A percentile compares a stretch with the other conserved stretches of the same genome.
Evolutionary conservation across 306 rosid species (phyloP).

Genomic region (Clitoria ternatea): DNA sequence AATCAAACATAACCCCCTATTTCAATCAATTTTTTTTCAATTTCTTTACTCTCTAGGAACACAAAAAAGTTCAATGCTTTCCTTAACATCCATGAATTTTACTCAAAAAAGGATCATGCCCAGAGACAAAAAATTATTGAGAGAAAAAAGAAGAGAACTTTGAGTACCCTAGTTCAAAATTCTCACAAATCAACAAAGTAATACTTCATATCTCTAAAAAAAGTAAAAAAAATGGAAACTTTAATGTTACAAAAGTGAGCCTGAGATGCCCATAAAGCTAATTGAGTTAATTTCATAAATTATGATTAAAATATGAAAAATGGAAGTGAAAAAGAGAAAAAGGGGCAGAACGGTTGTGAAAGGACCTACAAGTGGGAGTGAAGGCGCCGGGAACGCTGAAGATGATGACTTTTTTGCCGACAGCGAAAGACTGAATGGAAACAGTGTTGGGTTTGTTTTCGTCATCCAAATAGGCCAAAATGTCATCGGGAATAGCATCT

Average conservation of each 20-base stretch:
- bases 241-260: not conserved
- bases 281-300: not conserved
- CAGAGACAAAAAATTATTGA: no score
- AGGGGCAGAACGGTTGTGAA: no score
- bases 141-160: not conserved
- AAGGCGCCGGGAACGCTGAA: constrained; percentile 94
- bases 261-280: not conserved
- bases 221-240: not conserved
- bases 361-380: constrained; percentile 85
- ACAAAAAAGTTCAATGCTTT: not conserved
- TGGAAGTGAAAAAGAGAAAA: not conserved
- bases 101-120: not conserved
- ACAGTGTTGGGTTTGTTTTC: constrained; percentile 47
- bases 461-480: constrained; percentile 49
- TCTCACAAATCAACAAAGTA: not conserved
- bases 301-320: not conserved
- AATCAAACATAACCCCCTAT: not conserved
- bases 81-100: not conserved
- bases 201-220: not conserved
- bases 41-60: not conserved
- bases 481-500: constrained; percentile 61
- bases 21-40: not conserved
- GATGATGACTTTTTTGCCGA: constrained; percentile 69
- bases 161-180: not conserved
- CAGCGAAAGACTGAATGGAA: constrained; percentile 61